phyloP scores from a whole-genome alignment of 129 eudicot genomes.

The Apium graveolens region DNA sequence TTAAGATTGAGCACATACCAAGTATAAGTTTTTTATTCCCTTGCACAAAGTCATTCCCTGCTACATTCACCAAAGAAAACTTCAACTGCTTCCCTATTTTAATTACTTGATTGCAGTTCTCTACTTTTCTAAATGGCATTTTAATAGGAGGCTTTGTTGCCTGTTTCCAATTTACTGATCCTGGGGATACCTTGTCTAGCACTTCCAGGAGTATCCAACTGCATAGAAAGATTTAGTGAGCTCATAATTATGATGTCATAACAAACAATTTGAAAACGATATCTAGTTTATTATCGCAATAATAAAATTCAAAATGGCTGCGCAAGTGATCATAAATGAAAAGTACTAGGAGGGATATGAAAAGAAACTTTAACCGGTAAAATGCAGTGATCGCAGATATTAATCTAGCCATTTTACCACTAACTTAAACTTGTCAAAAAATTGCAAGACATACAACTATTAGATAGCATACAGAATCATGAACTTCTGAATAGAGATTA shows the following conservation, averaged over 20 bases:
- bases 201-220: slow-evolving; percentile 91
- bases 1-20: slow-evolving; percentile 36
- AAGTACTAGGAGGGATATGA: background rate
- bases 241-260: background rate
- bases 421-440: background rate
- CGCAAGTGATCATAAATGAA: background rate
- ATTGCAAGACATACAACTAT: background rate
- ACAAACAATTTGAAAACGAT: background rate
- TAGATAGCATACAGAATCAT: background rate
- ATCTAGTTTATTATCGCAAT: background rate
- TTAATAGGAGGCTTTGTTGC: slow-evolving; percentile 93
- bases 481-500: background rate
- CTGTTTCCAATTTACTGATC: slow-evolving; percentile 88
- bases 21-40: slow-evolving; percentile 96
- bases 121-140: slow-evolving; percentile 99
- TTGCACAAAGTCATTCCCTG: slow-evolving; percentile 90
- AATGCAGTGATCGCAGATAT: background rate
- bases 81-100: slow-evolving; percentile 77
- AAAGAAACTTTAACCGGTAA: background rate
- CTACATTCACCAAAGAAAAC: slow-evolving; percentile 85
- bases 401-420: background rate
- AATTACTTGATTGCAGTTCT: slow-evolving; percentile 95
- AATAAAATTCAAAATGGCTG: background rate
- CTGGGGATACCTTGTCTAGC: slow-evolving; percentile 74
- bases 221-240: slow-evolving; percentile 11